Conservation (phyloP, 495 filamentous ascomycete genomes). For the Aspergillus conjunctus region DNA sequence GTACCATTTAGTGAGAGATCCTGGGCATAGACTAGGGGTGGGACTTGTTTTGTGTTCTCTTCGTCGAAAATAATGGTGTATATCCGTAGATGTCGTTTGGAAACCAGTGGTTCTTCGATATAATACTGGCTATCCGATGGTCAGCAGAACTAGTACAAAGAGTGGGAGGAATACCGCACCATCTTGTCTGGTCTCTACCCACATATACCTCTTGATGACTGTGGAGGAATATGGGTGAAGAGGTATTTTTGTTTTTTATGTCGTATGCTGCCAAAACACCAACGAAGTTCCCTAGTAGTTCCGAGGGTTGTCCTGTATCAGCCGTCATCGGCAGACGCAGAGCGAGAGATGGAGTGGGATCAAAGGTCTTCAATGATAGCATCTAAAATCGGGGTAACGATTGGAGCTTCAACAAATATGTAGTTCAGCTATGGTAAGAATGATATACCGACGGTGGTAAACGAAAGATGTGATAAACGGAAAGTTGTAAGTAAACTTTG, state of each 20-base stretch:
- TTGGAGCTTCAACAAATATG: background rate
- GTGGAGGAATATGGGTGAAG: conserved; percentile 26
- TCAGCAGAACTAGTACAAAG: conserved; percentile 12
- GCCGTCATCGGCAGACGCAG: conserved; percentile 2
- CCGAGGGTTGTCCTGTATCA: background rate
- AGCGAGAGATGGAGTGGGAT: background rate
- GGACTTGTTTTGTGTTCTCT: conserved; percentile 33
- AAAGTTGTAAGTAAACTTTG: too few species aligned
- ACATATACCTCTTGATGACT: conserved; percentile 39
- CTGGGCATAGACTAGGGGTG: conserved; percentile 61
- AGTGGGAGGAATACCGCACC: conserved; percentile 24
- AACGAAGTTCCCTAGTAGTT: conserved; percentile 17
- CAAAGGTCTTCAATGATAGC: background rate
- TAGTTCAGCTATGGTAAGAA: background rate
- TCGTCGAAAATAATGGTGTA: conserved; percentile 59
- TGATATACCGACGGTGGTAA: background rate
- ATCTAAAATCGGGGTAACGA: background rate
- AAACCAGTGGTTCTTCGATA: conserved; percentile 49
- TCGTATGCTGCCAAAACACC: conserved; percentile 33
- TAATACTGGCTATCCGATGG: conserved; percentile 39
- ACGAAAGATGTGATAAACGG: too few species aligned
- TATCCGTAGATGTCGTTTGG: conserved; percentile 61
- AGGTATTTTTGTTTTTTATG: conserved; percentile 12
- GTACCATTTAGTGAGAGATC: conserved; percentile 63
- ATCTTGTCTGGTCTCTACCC: conserved; percentile 38